Conservation (phyloP, 2,329 filamentous ascomycete genomes). For the Aspergillus neoniger region DNA sequence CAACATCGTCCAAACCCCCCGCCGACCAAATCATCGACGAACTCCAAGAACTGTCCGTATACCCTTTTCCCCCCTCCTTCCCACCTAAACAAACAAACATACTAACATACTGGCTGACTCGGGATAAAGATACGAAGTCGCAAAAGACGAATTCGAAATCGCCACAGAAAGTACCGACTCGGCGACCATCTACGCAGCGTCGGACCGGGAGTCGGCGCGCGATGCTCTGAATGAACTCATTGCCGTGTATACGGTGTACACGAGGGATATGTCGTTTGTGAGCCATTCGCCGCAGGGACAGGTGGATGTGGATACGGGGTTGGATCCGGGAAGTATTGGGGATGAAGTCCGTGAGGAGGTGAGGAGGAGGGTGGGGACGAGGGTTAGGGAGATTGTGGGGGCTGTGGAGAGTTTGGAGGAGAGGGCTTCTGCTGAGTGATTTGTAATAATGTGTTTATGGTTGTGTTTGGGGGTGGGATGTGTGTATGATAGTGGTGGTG, state of each 20-base stretch:
- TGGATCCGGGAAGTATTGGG: constrained; percentile 33
- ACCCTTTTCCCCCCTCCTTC: not conserved
- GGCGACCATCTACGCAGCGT: constrained; percentile 49
- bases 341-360: constrained; percentile 44
- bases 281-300: constrained; percentile 8
- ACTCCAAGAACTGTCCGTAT: constrained; percentile 39
- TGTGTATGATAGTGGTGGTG: not conserved
- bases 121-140: constrained; percentile 42
- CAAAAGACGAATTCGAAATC: constrained; percentile 54
- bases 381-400: constrained; percentile 50
- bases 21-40: constrained; percentile 40
- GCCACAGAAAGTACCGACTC: constrained; percentile 50
- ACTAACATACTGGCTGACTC: no score
- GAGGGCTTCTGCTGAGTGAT: constrained; percentile 32
- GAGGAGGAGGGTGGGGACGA: constrained; percentile 45
- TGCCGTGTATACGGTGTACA: constrained; percentile 39
- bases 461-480: not conserved
- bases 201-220: constrained; percentile 48
- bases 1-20: constrained; percentile 27
- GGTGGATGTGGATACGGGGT: constrained; percentile 33
- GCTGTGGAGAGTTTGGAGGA: constrained; percentile 48
- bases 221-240: constrained; percentile 47
- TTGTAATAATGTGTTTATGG: not conserved
- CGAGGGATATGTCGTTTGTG: constrained; percentile 14
- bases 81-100: no score